Percentiles rank a stretch among this genome's conserved stretches.
Conservation (phyloP, 2,329 filamentous ascomycete genomes). For the Coniochaeta sp. region DNA sequence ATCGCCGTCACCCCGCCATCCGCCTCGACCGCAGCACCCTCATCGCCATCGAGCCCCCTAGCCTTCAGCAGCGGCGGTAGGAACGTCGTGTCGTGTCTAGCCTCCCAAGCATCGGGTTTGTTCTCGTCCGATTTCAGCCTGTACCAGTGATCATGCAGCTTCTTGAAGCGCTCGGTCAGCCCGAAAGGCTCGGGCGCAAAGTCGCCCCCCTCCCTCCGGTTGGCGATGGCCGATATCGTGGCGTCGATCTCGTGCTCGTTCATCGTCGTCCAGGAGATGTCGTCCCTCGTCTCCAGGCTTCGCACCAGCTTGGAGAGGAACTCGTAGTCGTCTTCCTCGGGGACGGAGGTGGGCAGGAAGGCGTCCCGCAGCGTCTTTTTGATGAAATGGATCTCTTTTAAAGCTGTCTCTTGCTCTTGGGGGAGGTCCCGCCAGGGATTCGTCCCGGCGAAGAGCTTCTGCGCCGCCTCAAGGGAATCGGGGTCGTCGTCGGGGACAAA, state of each 20-base stretch:
- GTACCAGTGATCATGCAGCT: not conserved
- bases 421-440: slow-evolving; percentile 3
- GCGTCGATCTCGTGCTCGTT: not conserved
- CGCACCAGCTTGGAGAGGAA: not conserved
- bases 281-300: not conserved
- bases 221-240: not conserved
- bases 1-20: not conserved
- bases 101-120: not conserved
- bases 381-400: not conserved
- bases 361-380: not conserved
- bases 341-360: not conserved
- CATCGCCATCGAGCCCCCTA: not conserved
- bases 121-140: not conserved
- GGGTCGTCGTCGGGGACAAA: not conserved
- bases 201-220: not conserved
- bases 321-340: slow-evolving; percentile 2
- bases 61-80: not conserved
- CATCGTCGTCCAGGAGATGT: slow-evolving; percentile 2
- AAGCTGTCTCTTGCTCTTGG: not conserved
- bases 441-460: not conserved
- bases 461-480: not conserved
- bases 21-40: not conserved
- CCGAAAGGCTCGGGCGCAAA: not conserved
- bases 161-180: not conserved
- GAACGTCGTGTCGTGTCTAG: not conserved